Evolutionary conservation across 2,329 filamentous ascomycete genomes (phyloP).

Genomic region (Parastagonospora nodorum): DNA sequence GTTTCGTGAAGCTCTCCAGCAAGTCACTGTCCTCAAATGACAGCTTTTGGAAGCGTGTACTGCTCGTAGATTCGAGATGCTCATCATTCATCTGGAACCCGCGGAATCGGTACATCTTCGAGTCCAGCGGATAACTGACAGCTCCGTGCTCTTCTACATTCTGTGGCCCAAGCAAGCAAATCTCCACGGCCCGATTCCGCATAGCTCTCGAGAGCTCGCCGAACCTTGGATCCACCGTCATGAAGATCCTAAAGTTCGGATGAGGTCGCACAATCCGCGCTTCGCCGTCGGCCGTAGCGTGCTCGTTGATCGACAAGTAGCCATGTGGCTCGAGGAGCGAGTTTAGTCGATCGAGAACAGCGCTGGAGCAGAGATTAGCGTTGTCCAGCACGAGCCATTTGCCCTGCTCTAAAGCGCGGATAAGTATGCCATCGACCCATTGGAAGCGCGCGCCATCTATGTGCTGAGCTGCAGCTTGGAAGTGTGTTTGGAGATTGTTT

Average conservation of each 20-base stretch:
- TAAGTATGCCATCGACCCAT: conserved; percentile 92
- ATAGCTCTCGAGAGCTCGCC: conserved; percentile 95
- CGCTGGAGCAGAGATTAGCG: conserved; percentile 93
- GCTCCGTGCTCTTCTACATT: background rate
- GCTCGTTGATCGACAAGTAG: conserved; percentile 88
- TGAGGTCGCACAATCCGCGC: conserved; percentile 82
- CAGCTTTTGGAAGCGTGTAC: conserved; percentile 44
- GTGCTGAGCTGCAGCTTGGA: conserved; percentile 57
- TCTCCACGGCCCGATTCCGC: conserved; percentile 92
- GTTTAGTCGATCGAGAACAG: conserved; percentile 91
- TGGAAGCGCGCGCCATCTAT: conserved; percentile 83
- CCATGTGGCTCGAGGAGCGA: conserved; percentile 92
- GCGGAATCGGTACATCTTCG: conserved; percentile 46
- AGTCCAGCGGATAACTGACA: conserved; percentile 44
- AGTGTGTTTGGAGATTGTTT: conserved; percentile 55
- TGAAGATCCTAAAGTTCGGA: conserved; percentile 85
- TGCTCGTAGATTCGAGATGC: conserved; percentile 10
- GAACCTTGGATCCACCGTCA: conserved; percentile 90
- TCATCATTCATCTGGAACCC: conserved; percentile 24
- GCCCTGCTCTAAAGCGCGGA: conserved; percentile 83
- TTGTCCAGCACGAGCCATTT: conserved; percentile 96
- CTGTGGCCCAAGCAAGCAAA: conserved; percentile 64
- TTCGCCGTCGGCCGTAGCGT: conserved; percentile 80
- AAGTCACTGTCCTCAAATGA: conserved; percentile 35
- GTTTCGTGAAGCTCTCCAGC: conserved; percentile 38